Evolutionary conservation across 1,284 basidiomycete species (phyloP).

Genomic region (Ganoderma lucidum): DNA sequence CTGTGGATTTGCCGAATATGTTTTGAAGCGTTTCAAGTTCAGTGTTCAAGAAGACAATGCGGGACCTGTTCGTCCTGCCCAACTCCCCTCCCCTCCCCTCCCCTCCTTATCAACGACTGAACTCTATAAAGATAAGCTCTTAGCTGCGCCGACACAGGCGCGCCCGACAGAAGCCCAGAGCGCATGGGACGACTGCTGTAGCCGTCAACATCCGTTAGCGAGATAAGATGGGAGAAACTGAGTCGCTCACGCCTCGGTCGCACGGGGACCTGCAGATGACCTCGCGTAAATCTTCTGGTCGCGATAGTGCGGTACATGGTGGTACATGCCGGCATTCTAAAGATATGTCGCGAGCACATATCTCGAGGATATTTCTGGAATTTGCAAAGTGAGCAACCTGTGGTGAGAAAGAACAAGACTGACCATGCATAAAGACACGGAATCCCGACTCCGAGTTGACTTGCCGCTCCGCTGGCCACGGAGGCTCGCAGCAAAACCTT

Average conservation of each 20-base stretch:
- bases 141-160: not conserved
- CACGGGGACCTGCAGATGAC: conserved; percentile 23
- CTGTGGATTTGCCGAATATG: not conserved
- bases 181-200: not conserved
- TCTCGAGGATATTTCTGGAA: not conserved
- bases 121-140: not conserved
- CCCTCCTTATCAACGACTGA: not conserved
- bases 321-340: conserved; percentile 13
- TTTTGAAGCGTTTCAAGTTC: not conserved
- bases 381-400: not conserved
- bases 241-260: conserved; percentile 12
- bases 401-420: not conserved
- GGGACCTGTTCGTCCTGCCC: not conserved
- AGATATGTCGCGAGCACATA: not conserved
- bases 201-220: not conserved
- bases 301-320: not conserved
- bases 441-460: no score
- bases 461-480: not conserved
- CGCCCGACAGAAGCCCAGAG: conserved; percentile 8
- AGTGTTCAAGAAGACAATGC: not conserved
- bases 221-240: conserved; percentile 27
- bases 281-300: conserved; percentile 6
- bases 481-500: not conserved
- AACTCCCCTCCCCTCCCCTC: not conserved
- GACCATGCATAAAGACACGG: not conserved